These are phyloP conservation scores for Geotrichum citri-aurantii DNA, from an alignment of 1,139 yeast species.

Conservation along the genomic window DNA sequence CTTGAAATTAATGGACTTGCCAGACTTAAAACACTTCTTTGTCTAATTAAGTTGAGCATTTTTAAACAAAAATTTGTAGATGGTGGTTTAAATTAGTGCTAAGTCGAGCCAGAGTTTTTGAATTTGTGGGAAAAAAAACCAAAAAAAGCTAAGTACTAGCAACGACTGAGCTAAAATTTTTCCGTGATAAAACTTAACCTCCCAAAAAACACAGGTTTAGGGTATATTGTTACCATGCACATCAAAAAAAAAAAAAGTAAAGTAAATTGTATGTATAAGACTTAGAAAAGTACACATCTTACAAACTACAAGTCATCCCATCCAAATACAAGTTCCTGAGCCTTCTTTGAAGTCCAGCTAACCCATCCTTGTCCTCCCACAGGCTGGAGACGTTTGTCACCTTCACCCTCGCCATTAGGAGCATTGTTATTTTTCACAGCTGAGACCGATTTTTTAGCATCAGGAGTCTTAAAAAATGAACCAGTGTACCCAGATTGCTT, in stretches of 20 bases:
- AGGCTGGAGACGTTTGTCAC: conserved; percentile 10
- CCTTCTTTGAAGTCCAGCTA: conserved; percentile 35
- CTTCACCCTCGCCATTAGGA: conserved; percentile 3
- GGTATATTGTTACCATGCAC: not conserved
- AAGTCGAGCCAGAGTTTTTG: no score
- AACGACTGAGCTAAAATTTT: not conserved
- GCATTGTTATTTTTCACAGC: not conserved
- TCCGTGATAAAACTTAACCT: not conserved
- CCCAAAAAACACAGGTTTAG: not conserved
- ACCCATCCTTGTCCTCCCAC: conserved; percentile 31
- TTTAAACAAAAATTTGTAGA: not conserved
- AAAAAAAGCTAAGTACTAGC: not conserved
- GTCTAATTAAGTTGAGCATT: not conserved
- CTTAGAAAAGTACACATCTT: not conserved
- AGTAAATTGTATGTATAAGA: not conserved
- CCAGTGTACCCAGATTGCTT: conserved; percentile 20
- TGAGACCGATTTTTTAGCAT: not conserved
- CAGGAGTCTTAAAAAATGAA: conserved; percentile 8
- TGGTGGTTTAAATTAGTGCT: no score
- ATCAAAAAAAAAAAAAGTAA: not conserved
- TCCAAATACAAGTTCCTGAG: conserved; percentile 44
- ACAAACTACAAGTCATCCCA: conserved; percentile 46
- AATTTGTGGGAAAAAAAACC: no score
- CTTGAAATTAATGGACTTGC: not conserved
- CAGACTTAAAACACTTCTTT: not conserved